Conservation (phyloP, 306 rosid genomes). For the Crotalaria pallida region DNA sequence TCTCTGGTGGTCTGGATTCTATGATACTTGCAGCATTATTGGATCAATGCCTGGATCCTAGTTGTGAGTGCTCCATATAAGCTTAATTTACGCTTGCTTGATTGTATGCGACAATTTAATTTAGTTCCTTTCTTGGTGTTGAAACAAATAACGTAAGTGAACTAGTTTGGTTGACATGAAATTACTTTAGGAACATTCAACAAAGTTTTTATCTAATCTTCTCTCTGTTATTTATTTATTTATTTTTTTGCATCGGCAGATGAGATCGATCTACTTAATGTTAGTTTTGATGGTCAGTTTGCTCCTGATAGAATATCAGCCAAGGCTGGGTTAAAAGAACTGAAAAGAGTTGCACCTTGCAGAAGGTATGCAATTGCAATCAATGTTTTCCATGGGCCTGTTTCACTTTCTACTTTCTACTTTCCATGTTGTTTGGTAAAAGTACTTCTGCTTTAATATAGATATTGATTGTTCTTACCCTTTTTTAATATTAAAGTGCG, state of each 20-base stretch:
- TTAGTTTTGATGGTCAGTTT: slow-evolving; percentile 77
- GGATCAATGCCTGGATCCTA: slow-evolving; percentile 66
- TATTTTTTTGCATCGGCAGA: slow-evolving; percentile 40
- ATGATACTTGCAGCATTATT: slow-evolving; percentile 92
- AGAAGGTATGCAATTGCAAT: slow-evolving; percentile 52
- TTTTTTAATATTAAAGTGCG: background rate
- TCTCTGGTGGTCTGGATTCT: slow-evolving; percentile 97
- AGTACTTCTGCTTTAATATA: background rate
- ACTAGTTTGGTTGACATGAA: slow-evolving; percentile 19
- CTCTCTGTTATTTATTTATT: background rate
- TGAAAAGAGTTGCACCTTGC: slow-evolving; percentile 70
- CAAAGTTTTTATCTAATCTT: slow-evolving; percentile 18
- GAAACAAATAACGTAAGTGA: slow-evolving; percentile 16
- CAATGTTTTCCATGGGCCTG: background rate
- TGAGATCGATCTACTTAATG: slow-evolving; percentile 86
- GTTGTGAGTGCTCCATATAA: slow-evolving; percentile 56
- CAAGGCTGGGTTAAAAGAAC: slow-evolving; percentile 68
- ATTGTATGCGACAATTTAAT: background rate
- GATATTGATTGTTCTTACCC: background rate
- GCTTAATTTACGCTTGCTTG: slow-evolving; percentile 1
- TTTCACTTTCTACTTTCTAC: background rate
- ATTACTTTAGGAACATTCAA: background rate
- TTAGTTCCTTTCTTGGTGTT: slow-evolving; percentile 23
- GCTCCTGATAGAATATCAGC: slow-evolving; percentile 93
- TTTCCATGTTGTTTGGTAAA: background rate